Base-by-base conservation (phyloP, 225 moss, liverwort and hornwort genomes). In the Sphagnum tenellum region DNA sequence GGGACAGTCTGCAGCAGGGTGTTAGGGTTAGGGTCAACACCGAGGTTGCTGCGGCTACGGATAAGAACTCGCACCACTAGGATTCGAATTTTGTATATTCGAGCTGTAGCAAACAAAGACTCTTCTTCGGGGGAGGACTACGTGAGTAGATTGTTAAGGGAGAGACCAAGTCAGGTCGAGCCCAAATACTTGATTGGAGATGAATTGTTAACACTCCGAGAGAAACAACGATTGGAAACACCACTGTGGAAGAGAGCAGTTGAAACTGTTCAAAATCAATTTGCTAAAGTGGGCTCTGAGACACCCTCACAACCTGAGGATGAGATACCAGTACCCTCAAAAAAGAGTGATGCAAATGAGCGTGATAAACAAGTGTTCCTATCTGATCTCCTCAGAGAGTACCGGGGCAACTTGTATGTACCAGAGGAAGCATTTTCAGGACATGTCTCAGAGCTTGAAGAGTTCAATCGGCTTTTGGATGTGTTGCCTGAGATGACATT, bases 341-440 rank as follows among this genome's bases (percentile, higher is more conserved):
- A 14, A 4, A 62, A 78, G 46, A 70, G 62, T 56, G 64, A 70
- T 49, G 64, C 44, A 45, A 75, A 53, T 55, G 50, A 59, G 3
- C 49, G 73, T 45, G 53, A 66, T 11, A 76, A 67, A 11, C 68
- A 86, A 45, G 87, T 98, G 12, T 90, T 90, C 59, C 87, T 98
- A 61, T 75, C 93, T 3, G 92, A 93, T 61, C 87, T 98, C 13
- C 86, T 98, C 51, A 90, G 96, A 49, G 86, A 83, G 47, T 90
- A 90, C 46, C 82, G 82, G 66, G 96, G 96, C 10, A 87, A 89
- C 67, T 70, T 98, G 71, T 98, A 85, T 68, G 87, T 98, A 48
- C 96, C 96, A 3, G 96, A 98, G 60, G 96, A 98, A 75, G 82
- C 78, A 11, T 90, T 92, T 64, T 77, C 81, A 74, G 72, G 81